phyloP scores from a whole-genome alignment of 2,329 filamentous ascomycete species.

The Neofusicoccum kwambonambiense region DNA sequence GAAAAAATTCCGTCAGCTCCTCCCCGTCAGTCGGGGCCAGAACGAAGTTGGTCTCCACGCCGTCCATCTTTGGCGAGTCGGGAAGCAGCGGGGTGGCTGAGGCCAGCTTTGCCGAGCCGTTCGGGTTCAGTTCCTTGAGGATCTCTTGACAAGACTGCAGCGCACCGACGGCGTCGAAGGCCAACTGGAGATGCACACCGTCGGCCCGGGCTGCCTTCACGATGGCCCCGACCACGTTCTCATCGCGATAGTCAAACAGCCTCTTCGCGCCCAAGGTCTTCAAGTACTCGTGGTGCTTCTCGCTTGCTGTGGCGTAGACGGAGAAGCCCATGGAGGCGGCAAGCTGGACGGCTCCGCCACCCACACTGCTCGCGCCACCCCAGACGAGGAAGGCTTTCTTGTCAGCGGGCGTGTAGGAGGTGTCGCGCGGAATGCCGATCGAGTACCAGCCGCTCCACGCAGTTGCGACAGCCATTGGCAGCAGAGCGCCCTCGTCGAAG shows the following conservation, averaged over 20 bases:
- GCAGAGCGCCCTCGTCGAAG: slow-evolving; percentile 51
- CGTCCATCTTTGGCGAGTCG: slow-evolving; percentile 19
- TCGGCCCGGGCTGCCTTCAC: slow-evolving; percentile 17
- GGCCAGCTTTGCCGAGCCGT: slow-evolving; percentile 20
- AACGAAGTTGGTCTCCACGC: slow-evolving; percentile 24
- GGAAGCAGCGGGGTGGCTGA: slow-evolving; percentile 17
- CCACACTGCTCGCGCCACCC: slow-evolving; percentile 21
- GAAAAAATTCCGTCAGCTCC: slow-evolving; percentile 20
- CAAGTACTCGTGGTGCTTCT: slow-evolving; percentile 17
- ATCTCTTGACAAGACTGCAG: slow-evolving; percentile 18
- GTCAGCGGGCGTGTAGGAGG: slow-evolving; percentile 34
- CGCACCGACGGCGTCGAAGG: slow-evolving; percentile 7
- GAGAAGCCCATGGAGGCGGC: slow-evolving; percentile 17
- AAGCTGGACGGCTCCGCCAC: slow-evolving; percentile 18
- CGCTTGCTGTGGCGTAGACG: slow-evolving; percentile 22
- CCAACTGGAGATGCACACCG: background rate
- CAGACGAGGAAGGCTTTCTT: slow-evolving; percentile 24
- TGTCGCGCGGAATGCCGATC: slow-evolving; percentile 48
- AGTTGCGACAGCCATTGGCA: slow-evolving; percentile 60
- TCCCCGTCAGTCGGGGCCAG: slow-evolving; percentile 18
- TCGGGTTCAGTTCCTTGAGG: slow-evolving; percentile 21
- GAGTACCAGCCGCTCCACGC: slow-evolving; percentile 51
- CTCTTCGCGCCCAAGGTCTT: slow-evolving; percentile 19
- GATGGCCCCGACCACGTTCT: slow-evolving; percentile 13
- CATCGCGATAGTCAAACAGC: slow-evolving; percentile 19